These are phyloP conservation scores for Wickerhamiella galacta DNA, from an alignment of 805 yeast genomes.

Conservation along the genomic window DNA sequence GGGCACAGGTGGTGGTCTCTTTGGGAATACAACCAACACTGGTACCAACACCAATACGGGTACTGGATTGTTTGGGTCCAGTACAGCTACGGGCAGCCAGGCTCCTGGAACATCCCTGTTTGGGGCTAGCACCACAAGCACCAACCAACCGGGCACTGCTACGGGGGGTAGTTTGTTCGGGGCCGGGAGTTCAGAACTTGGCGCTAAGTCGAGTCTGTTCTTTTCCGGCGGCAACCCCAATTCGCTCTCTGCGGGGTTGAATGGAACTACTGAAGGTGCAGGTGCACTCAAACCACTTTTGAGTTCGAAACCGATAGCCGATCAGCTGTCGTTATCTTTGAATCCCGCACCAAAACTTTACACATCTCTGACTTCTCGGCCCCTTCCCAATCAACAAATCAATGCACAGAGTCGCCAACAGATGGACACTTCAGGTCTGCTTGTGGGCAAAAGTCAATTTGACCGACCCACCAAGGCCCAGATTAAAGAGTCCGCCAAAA, in stretches of 20 bases:
- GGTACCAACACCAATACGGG: constrained; percentile 1
- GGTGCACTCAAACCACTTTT: constrained; percentile 1
- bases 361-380: constrained; percentile 11
- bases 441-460: background rate
- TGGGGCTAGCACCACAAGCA: background rate
- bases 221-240: too few species aligned
- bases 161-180: too few species aligned
- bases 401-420: background rate
- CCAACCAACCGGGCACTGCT: too few species aligned
- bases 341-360: constrained; percentile 14
- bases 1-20: constrained; percentile 4
- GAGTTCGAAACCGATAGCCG: constrained; percentile 13
- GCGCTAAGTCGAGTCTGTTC: too few species aligned
- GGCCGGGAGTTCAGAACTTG: too few species aligned
- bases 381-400: background rate
- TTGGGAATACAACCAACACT: constrained; percentile 5
- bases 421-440: background rate
- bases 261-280: background rate
- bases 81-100: background rate
- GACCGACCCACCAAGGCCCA: background rate
- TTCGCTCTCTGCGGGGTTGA: too few species aligned
- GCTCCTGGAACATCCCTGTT: background rate
- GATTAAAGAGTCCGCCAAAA: background rate
- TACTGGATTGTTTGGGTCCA: background rate
- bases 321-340: constrained; percentile 16